phyloP scores from a whole-genome alignment of 768 basidiomycete species.

The Podaxis sp. region DNA sequence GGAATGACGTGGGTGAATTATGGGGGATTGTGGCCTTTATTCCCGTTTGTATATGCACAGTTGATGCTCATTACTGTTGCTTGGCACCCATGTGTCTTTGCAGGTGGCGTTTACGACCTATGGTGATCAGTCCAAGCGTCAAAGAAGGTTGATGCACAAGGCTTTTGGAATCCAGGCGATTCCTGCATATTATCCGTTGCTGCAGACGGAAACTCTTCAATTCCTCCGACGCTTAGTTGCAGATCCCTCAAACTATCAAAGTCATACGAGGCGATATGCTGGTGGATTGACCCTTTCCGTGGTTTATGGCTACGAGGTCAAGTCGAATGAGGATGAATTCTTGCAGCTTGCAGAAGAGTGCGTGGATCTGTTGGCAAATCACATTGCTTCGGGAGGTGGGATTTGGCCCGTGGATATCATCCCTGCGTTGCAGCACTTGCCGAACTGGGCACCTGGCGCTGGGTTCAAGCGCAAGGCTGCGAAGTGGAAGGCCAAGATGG shows the following conservation, averaged over 20 bases:
- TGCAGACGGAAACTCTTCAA: constrained; percentile 52
- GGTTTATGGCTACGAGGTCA: constrained; percentile 58
- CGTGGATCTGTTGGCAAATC: constrained; percentile 37
- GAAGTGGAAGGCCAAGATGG: constrained; percentile 61
- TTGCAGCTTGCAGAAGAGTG: constrained; percentile 41
- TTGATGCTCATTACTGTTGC: constrained; percentile 8
- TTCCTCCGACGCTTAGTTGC: constrained; percentile 57
- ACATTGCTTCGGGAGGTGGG: constrained; percentile 41
- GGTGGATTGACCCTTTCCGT: constrained; percentile 56
- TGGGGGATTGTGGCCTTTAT: constrained; percentile 9
- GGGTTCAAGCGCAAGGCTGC: constrained; percentile 61
- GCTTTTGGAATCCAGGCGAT: constrained; percentile 56
- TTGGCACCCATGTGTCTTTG: constrained; percentile 1
- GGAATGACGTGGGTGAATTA: background rate
- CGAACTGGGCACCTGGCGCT: constrained; percentile 66
- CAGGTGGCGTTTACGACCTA: constrained; percentile 68
- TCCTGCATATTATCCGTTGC: constrained; percentile 54
- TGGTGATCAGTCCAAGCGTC: constrained; percentile 58
- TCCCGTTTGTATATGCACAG: background rate
- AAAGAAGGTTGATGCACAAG: constrained; percentile 65
- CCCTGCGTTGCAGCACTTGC: constrained; percentile 53
- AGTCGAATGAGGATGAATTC: constrained; percentile 36
- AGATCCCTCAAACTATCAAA: constrained; percentile 34
- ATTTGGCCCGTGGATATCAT: constrained; percentile 51
- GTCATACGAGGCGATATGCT: constrained; percentile 49